Conservation (phyloP, 345 rosid genomes). For the Salix exigua region DNA sequence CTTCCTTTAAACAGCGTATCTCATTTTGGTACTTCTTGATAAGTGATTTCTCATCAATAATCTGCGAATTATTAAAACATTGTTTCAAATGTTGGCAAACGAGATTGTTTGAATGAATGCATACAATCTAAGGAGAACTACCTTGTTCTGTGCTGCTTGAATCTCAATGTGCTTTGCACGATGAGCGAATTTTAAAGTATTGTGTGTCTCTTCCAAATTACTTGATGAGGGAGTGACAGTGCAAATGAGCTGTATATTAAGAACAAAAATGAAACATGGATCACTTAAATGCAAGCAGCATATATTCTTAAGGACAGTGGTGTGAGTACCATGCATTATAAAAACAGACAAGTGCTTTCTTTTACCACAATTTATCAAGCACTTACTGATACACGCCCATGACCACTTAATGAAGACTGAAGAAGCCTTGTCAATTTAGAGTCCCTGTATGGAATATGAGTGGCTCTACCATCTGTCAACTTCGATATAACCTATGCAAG, state of each 20-base stretch:
- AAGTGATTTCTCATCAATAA: slow-evolving; percentile 95
- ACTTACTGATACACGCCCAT: slow-evolving; percentile 98
- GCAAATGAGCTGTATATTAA: slow-evolving; percentile 84
- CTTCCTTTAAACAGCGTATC: slow-evolving; percentile 86
- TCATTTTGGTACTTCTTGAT: slow-evolving; percentile 96
- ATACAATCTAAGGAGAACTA: slow-evolving; percentile 12
- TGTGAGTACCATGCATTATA: background rate
- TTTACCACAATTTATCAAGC: slow-evolving; percentile 3
- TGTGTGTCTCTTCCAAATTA: slow-evolving; percentile 95
- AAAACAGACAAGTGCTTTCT: background rate
- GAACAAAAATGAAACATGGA: slow-evolving; percentile 14
- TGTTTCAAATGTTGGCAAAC: slow-evolving; percentile 13
- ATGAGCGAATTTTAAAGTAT: slow-evolving; percentile 97
- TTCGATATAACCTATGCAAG: slow-evolving; percentile 83
- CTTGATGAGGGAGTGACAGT: slow-evolving; percentile 96
- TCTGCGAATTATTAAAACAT: slow-evolving; percentile 44
- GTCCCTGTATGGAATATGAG: slow-evolving; percentile 96
- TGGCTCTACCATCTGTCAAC: slow-evolving; percentile 82
- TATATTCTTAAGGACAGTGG: background rate
- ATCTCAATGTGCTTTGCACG: slow-evolving; percentile 99
- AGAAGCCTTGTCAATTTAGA: slow-evolving; percentile 96
- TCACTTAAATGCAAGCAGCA: background rate
- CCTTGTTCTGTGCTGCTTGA: slow-evolving; percentile 94
- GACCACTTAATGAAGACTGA: slow-evolving; percentile 96
- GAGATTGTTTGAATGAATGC: slow-evolving; percentile 2